A percentile compares a stretch with the other conserved stretches of the same genome.
Conservation (phyloP, 352 stramenopile genomes). For the Nothophytophthora sp. region DNA sequence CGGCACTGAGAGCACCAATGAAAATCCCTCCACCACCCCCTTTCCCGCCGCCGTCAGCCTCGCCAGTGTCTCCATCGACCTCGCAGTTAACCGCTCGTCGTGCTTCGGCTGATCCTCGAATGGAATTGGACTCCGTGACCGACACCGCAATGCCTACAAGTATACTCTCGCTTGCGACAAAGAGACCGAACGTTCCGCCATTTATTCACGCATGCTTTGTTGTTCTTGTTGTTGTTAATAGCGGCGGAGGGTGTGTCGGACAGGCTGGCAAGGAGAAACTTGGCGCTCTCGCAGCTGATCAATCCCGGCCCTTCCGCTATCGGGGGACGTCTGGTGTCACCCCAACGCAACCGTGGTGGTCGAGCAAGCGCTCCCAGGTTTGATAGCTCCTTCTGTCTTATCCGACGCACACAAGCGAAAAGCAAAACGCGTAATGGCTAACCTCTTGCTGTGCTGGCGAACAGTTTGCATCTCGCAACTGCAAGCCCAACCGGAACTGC, state of each 20-base stretch:
- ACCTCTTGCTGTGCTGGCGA: background rate
- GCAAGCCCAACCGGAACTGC: conserved; percentile 3
- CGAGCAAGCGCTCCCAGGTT: conserved; percentile 24
- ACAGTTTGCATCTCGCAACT: conserved; percentile 5
- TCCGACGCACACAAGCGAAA: too few relatives aligned
- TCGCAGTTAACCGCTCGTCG: conserved; percentile 8
- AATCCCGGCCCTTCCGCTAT: conserved; percentile 11
- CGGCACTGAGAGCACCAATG: conserved; percentile 6
- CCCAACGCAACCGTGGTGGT: conserved; percentile 1
- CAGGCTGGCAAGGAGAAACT: conserved; percentile 48
- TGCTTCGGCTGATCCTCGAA: conserved; percentile 17
- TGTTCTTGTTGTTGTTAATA: too few relatives aligned
- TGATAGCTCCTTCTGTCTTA: background rate
- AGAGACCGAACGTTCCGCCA: too few relatives aligned
- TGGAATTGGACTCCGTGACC: background rate
- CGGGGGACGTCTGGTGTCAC: background rate
- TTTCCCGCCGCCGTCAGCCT: conserved; percentile 33
- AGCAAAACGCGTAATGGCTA: background rate
- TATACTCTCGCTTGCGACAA: too few relatives aligned
- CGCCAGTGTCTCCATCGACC: conserved; percentile 2
- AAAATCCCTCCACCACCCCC: conserved; percentile 54
- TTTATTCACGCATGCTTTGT: too few relatives aligned
- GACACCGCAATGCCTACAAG: conserved; percentile 1
- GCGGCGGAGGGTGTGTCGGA: conserved; percentile 27
- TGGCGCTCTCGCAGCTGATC: conserved; percentile 65